These are phyloP conservation scores for Brassica napus DNA, from an alignment of 345 rosid species.

Conservation along the genomic window Da-Ae NC_063441.1:8961001-8961500, in stretches of 20 bases:
- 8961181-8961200: constrained; percentile 68
- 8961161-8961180: constrained; percentile 48
- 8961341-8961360: constrained; percentile 8
- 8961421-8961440: constrained; percentile 8
- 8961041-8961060: constrained; percentile 70
- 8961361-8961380: constrained; percentile 9
- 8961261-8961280: constrained; percentile 94
- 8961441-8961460: constrained; percentile 20
- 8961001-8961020: constrained; percentile 49
- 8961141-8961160: constrained; percentile 59
- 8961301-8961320: constrained; percentile 89
- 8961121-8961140: constrained; percentile 53
- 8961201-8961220: constrained; percentile 96
- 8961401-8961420: constrained; percentile 5
- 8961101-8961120: constrained; percentile 38
- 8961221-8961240: constrained; percentile 80
- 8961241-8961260: constrained; percentile 83
- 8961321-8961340: constrained; percentile 41
- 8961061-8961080: constrained; percentile 79
- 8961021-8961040: constrained; percentile 54
- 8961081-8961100: constrained; percentile 66
- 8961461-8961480: constrained; percentile 35
- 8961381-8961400: constrained; percentile 15
- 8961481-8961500: constrained; percentile 10
- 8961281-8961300: constrained; percentile 88